These are phyloP conservation scores for Actinomortierella wolfii DNA, from an alignment of 371 early-diverging fungal species.

Conservation along the genomic window DNA sequence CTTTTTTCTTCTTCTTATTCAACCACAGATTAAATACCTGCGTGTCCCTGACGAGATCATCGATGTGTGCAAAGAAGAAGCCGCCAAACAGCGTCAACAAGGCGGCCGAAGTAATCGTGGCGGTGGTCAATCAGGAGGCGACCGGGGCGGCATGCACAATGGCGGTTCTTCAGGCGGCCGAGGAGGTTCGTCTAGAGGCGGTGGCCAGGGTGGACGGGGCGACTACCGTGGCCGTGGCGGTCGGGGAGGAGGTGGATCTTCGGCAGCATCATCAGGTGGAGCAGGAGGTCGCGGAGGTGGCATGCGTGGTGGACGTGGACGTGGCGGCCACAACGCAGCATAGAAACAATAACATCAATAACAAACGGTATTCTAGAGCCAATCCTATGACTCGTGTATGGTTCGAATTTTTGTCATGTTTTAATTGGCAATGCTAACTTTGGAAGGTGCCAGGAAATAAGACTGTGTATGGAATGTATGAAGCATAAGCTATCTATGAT, in stretches of 20 bases:
- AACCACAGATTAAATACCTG: conserved; percentile 83
- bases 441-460: too few species aligned
- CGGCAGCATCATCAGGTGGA: conserved; percentile 32
- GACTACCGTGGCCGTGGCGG: conserved; percentile 49
- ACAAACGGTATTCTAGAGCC: too few species aligned
- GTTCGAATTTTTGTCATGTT: too few species aligned
- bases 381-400: too few species aligned
- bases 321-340: conserved; percentile 35
- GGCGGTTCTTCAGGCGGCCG: conserved; percentile 45
- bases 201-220: conserved; percentile 62
- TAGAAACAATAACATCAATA: conserved; percentile 6
- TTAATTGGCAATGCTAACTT: too few species aligned
- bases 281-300: conserved; percentile 55
- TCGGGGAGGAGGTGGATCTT: conserved; percentile 44
- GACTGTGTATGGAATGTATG: too few species aligned
- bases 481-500: too few species aligned
- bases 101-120: conserved; percentile 52
- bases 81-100: conserved; percentile 48
- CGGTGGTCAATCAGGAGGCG: conserved; percentile 40
- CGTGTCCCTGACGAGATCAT: conserved; percentile 92
- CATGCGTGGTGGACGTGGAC: conserved; percentile 50
- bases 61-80: conserved; percentile 86
- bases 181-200: conserved; percentile 51
- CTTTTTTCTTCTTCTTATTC: neutral
- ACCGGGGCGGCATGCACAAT: conserved; percentile 45